Evolutionary conservation across 176 grass and related monocot species (phyloP).

Genomic region (Carex cristatella): DNA sequence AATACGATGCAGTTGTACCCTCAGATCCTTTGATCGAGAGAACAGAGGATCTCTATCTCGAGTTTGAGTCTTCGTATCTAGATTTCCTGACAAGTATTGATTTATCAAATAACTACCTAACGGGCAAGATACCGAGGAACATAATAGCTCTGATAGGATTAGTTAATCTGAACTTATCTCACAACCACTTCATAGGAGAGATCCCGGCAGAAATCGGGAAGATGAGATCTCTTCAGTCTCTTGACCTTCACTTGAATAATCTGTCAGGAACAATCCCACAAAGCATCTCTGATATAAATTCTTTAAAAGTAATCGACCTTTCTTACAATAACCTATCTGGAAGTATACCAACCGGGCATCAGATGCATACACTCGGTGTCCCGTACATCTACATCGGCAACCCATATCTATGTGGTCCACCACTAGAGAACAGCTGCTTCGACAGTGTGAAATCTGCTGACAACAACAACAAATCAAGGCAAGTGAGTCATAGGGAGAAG

Average conservation of each 20-base stretch:
- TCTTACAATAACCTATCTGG: constrained; percentile 5
- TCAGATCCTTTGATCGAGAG: constrained; percentile 14
- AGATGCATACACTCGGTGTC: constrained; percentile 12
- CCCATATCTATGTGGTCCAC: constrained; percentile 33
- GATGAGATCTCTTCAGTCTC: not conserved
- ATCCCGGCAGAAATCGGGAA: constrained; percentile 32
- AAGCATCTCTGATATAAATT: not conserved
- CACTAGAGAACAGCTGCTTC: constrained; percentile 17
- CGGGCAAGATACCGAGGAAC: constrained; percentile 21
- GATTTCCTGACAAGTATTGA: not conserved
- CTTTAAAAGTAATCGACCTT: not conserved
- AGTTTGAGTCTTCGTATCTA: not conserved
- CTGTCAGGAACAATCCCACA: not conserved
- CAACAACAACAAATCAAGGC: not conserved
- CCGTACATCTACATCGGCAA: constrained; percentile 35
- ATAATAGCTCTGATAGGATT: constrained; percentile 21
- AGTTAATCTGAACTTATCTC: constrained; percentile 32
- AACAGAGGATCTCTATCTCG: constrained; percentile 2
- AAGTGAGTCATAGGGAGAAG: not conserved
- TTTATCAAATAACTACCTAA: constrained; percentile 31
- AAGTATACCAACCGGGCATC: constrained; percentile 17
- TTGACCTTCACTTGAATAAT: constrained; percentile 3
- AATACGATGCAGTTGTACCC: not conserved
- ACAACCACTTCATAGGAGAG: constrained; percentile 30
- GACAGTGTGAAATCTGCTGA: not conserved